These are phyloP conservation scores for Pseudonitzschia pungens DNA, from an alignment of 108 stramenopile species.

Conservation along the genomic window DNA sequence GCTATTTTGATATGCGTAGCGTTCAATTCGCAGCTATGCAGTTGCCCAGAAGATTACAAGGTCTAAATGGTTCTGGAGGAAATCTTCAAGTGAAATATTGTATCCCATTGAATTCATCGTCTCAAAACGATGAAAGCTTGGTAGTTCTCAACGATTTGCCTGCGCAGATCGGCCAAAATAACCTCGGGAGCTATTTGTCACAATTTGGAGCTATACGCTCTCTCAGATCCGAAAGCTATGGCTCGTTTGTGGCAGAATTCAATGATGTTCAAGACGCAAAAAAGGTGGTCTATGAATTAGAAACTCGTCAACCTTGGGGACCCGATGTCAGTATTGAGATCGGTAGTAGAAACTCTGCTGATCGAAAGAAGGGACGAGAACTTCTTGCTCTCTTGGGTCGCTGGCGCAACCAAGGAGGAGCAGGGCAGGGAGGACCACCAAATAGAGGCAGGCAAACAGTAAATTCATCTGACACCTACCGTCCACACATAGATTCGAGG, in stretches of 20 bases:
- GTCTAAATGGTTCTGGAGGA: constrained; percentile 22
- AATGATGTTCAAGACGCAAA: constrained; percentile 88
- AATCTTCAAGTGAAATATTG: constrained; percentile 71
- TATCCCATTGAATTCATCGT: constrained; percentile 81
- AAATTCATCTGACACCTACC: constrained; percentile 17
- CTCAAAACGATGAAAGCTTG: constrained; percentile 76
- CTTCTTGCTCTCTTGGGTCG: constrained; percentile 69
- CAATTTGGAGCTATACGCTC: constrained; percentile 79
- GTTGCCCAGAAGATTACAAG: constrained; percentile 41
- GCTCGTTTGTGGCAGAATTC: constrained; percentile 81
- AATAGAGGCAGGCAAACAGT: not conserved
- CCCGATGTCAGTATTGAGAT: constrained; percentile 63
- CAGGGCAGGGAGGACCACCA: not conserved
- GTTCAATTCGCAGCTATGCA: constrained; percentile 79
- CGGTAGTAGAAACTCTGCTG: constrained; percentile 55
- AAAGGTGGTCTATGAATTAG: constrained; percentile 81
- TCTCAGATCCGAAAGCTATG: constrained; percentile 42
- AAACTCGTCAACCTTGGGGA: constrained; percentile 83
- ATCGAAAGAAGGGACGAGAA: constrained; percentile 78
- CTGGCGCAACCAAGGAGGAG: constrained; percentile 62
- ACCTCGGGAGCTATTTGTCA: constrained; percentile 56
- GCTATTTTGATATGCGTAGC: constrained; percentile 80
- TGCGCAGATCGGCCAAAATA: constrained; percentile 51
- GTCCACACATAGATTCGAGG: constrained; percentile 25
- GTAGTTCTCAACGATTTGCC: constrained; percentile 73